A percentile compares a stretch with the other conserved stretches of the same genome.
Evolutionary conservation across 2,329 filamentous ascomycete genomes (phyloP).

Genomic region (Beauveria australis): DNA sequence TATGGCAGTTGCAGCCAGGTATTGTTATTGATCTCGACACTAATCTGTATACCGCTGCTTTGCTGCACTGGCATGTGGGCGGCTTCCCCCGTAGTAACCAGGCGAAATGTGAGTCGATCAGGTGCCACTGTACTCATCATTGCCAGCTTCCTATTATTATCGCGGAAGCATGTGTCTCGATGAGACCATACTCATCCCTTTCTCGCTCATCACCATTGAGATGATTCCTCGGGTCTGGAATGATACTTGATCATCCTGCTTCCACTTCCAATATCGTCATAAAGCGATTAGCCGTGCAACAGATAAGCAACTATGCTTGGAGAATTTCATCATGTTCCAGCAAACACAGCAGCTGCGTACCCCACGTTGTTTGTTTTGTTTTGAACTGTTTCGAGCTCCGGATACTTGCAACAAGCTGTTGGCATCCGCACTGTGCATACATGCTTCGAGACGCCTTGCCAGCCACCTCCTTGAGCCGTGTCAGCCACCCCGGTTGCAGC

Average conservation of each 20-base stretch:
- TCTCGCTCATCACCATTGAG: neutral
- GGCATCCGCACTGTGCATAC: neutral
- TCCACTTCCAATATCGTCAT: neutral
- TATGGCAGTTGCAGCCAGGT: neutral
- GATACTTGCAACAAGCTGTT: neutral
- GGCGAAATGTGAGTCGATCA: neutral
- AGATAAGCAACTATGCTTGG: neutral
- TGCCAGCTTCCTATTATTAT: neutral
- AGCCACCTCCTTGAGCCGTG: neutral
- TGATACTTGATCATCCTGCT: neutral
- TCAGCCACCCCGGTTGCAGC: neutral
- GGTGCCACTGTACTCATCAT: neutral
- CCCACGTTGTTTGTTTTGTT: neutral
- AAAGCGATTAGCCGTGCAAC: neutral
- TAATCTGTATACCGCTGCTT: neutral
- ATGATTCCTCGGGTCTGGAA: neutral
- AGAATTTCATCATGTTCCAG: neutral
- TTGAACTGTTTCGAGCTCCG: neutral
- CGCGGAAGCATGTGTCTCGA: neutral
- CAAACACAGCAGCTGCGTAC: too few species aligned
- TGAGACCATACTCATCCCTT: neutral
- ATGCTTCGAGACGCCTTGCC: neutral
- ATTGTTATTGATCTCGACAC: neutral
- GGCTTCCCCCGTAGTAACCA: constrained; percentile 3
- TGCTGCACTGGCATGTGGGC: constrained; percentile 2